These are phyloP conservation scores for Fraxinus sp. DNA, from an alignment of 305 asterid genomes.

Conservation along the genomic window DNA sequence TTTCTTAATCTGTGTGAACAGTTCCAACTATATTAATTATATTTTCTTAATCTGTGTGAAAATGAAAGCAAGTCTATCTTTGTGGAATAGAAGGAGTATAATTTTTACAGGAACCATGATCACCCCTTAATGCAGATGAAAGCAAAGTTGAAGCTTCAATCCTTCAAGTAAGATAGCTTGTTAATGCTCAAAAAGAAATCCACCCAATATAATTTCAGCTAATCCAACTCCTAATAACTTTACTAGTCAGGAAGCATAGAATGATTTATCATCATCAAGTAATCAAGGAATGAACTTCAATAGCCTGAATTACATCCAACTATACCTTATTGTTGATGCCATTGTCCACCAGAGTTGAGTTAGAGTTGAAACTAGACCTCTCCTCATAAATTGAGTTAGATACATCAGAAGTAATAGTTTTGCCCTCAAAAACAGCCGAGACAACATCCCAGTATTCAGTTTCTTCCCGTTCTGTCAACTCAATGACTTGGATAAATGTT, in stretches of 20 bases:
- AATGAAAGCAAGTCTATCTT: neutral
- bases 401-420: slow-evolving; percentile 42
- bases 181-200: neutral
- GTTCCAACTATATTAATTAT: neutral
- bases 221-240: neutral
- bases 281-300: neutral
- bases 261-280: neutral
- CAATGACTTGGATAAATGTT: slow-evolving; percentile 88
- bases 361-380: slow-evolving; percentile 35
- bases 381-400: slow-evolving; percentile 35
- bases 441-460: slow-evolving; percentile 71
- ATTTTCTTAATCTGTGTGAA: neutral
- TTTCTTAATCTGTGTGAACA: neutral
- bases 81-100: neutral
- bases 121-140: neutral
- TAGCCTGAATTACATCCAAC: neutral
- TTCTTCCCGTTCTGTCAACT: slow-evolving; percentile 84
- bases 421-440: slow-evolving; percentile 78
- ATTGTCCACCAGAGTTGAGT: slow-evolving; percentile 48
- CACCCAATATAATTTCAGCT: neutral
- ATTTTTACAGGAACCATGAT: neutral
- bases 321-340: slow-evolving; percentile 85
- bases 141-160: neutral
- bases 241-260: neutral
- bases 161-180: neutral